phyloP scores from a whole-genome alignment of 2,329 filamentous ascomycete species.

The Pseudogymnoascus verrucosus region DNA sequence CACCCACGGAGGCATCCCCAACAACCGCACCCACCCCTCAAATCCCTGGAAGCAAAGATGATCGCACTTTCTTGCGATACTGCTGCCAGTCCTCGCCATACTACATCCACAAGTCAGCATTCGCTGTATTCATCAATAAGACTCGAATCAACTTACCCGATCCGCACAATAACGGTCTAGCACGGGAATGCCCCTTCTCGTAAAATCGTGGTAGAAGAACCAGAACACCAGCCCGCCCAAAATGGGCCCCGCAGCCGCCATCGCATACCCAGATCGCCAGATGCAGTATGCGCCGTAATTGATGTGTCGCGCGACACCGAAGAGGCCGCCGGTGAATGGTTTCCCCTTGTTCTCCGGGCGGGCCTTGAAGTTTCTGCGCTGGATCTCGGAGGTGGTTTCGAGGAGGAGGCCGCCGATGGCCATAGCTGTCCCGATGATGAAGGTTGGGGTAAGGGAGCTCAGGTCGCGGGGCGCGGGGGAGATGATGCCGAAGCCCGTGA shows the following conservation, averaged over 20 bases:
- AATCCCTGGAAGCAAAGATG: slow-evolving; percentile 31
- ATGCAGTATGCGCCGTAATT: slow-evolving; percentile 47
- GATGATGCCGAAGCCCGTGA: background rate
- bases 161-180: slow-evolving; percentile 41
- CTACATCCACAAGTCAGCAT: slow-evolving; percentile 15
- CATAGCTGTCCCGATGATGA: slow-evolving; percentile 41
- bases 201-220: slow-evolving; percentile 40
- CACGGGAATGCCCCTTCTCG: slow-evolving; percentile 35
- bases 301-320: slow-evolving; percentile 41
- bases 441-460: slow-evolving; percentile 12
- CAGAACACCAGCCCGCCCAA: slow-evolving; percentile 34
- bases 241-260: slow-evolving; percentile 39
- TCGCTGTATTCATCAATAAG: background rate
- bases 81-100: slow-evolving; percentile 33
- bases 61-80: slow-evolving; percentile 32
- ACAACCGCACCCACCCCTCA: background rate
- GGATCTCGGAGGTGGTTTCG: slow-evolving; percentile 49
- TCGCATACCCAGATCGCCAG: slow-evolving; percentile 42
- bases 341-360: slow-evolving; percentile 44
- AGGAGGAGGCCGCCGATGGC: slow-evolving; percentile 45
- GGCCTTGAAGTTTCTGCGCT: slow-evolving; percentile 45
- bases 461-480: background rate
- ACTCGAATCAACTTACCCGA: slow-evolving; percentile 25
- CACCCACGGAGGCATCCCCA: background rate
- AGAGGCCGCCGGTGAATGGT: slow-evolving; percentile 41